Evolutionary conservation across 2,329 filamentous ascomycete species (phyloP), one percentile per base, ranked within the genome.

Genomic region (Hypomyces rosellus): DNA sequence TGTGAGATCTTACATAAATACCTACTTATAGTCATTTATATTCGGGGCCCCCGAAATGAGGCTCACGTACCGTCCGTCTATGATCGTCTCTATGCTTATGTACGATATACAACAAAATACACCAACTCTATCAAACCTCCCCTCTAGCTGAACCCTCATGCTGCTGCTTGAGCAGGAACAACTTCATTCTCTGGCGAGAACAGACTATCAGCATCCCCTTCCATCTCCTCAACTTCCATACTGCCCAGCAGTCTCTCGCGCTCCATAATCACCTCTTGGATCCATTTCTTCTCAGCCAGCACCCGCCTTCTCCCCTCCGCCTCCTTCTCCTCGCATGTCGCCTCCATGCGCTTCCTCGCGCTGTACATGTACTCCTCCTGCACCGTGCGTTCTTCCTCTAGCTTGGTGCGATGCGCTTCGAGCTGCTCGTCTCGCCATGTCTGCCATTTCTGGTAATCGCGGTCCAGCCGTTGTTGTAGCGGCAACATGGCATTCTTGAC

Each of bases 251-350:
- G 58, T 36, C 61, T 65, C 30, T 57, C 60, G 11, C 76, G 68
- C 60, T 78, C 77, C 5, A 67, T 60, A 5, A 71, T 54, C 3
- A 78, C 71, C 39, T 69, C 66, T 34, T 65, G 63, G 20, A 73
- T 61, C 78, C 78, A 82, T 50, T 62, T 66, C 50, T 66, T 61
- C 65, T 81, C 76, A 0, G 73, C 74, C 6, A 55, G 57, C 44
- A 68, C 68, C 30, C 64, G 66, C 46, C 56, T 63, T 37, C 54
- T 52, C 20, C 69, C 59, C 14, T 68, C 68, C 14, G 55, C 58
- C 44, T 63, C 61, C 41, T 62, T 63, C 15, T 63, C 61, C 2
- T 61, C 63, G 34, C 48, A 59, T 16, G 57, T 49, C n/a, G 60
- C 65, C 14, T 58, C 54, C 20, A 69, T 53, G 15, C 67, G 61